A percentile compares a stretch with the other conserved stretches of the same genome.
Conservation (phyloP, 1,284 basidiomycete species). For the Amylostereum chailletii region DNA sequence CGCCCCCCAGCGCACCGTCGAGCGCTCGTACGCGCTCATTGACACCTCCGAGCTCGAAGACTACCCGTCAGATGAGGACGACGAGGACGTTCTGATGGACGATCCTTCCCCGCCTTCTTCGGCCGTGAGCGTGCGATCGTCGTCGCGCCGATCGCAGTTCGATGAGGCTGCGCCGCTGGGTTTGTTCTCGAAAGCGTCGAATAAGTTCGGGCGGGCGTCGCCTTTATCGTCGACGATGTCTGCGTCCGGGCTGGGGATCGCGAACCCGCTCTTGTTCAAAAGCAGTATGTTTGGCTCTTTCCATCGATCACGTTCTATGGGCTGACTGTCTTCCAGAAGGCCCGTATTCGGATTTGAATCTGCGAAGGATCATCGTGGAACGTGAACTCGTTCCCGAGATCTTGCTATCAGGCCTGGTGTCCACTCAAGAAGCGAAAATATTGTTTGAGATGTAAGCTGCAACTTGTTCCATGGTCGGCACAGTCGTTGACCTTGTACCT, state of each 20-base stretch:
- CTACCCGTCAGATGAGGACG: conserved; percentile 16
- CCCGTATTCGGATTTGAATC: conserved; percentile 22
- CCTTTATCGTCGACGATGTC: not conserved
- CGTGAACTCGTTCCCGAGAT: conserved; percentile 34
- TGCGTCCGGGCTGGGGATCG: conserved; percentile 17
- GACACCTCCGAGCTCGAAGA: conserved; percentile 23
- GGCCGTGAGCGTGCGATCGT: not conserved
- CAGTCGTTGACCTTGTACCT: not conserved
- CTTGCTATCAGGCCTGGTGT: conserved; percentile 32
- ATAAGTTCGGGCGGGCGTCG: conserved; percentile 14
- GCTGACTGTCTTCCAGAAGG: conserved; percentile 18
- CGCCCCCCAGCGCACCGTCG: conserved; percentile 10
- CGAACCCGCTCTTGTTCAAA: conserved; percentile 20
- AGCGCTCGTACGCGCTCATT: conserved; percentile 15
- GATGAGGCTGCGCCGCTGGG: conserved; percentile 20
- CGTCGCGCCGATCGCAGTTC: conserved; percentile 8
- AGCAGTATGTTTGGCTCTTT: conserved; percentile 15
- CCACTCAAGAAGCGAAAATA: conserved; percentile 31
- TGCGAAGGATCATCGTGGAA: conserved; percentile 35
- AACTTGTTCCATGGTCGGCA: not conserved
- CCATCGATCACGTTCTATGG: conserved; percentile 12
- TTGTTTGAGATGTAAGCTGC: conserved; percentile 34
- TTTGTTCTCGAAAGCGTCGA: conserved; percentile 21
- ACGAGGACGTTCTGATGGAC: conserved; percentile 17
- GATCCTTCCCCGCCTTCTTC: conserved; percentile 10